Percentiles rank a stretch among this genome's conserved stretches.
These are phyloP conservation scores for Aphanomyces cochlioides DNA, from an alignment of 352 stramenopile genomes.

Conservation along the genomic window DNA sequence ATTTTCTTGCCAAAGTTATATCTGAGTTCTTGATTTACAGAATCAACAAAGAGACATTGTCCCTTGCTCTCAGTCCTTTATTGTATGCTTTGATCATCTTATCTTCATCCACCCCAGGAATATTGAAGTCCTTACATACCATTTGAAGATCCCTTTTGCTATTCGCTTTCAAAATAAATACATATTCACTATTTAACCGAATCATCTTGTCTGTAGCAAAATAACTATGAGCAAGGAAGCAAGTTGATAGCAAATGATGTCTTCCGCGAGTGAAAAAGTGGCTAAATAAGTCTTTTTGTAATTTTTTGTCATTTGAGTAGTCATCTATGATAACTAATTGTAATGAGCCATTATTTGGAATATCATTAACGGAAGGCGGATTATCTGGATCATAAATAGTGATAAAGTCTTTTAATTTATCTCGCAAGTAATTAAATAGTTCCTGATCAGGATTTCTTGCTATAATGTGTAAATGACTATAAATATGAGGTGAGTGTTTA, in stretches of 20 bases:
- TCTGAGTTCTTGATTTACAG: conserved; percentile 11
- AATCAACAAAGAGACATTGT: conserved; percentile 31
- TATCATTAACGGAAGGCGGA: conserved; percentile 34
- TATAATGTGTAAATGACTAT: too few relatives aligned
- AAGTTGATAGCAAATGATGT: conserved; percentile 32
- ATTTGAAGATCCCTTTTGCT: conserved; percentile 38
- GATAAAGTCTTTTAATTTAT: too few relatives aligned
- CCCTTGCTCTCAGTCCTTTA: conserved; percentile 36
- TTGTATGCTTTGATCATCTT: conserved; percentile 34
- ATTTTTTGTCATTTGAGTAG: conserved; percentile 34
- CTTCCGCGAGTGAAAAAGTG: conserved; percentile 38
- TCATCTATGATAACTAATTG: conserved; percentile 40
- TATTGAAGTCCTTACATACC: conserved; percentile 36
- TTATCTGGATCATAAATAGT: not conserved
- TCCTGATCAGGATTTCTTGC: too few relatives aligned
- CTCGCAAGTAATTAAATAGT: too few relatives aligned
- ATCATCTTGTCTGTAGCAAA: conserved; percentile 45
- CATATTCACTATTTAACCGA: conserved; percentile 36
- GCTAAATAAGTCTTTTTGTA: conserved; percentile 39
- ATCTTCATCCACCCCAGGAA: conserved; percentile 29
- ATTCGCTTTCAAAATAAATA: conserved; percentile 37
- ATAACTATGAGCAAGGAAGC: conserved; percentile 37
- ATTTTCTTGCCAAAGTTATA: conserved; percentile 7
- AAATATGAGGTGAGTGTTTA: too few relatives aligned
- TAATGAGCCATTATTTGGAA: conserved; percentile 30